These are phyloP conservation scores for Teunomyces atbi DNA, from an alignment of 805 yeast species.

Conservation along the genomic window DNA sequence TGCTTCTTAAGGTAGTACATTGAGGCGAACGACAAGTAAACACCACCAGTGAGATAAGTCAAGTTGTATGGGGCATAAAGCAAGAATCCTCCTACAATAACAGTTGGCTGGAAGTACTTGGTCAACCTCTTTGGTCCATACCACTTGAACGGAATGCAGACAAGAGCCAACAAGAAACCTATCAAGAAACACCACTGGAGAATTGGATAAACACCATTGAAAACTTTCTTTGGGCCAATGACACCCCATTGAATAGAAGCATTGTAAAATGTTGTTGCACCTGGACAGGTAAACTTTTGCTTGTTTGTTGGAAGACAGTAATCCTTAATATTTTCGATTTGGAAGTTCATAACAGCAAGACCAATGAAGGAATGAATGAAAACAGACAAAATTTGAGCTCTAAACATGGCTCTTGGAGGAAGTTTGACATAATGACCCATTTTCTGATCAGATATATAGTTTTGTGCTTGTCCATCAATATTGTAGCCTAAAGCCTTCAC, in stretches of 20 bases:
- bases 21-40: conserved; percentile 24
- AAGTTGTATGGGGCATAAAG: conserved; percentile 34
- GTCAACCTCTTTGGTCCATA: conserved; percentile 16
- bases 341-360: conserved; percentile 23
- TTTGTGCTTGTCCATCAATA: conserved; percentile 56
- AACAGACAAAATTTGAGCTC: conserved; percentile 28
- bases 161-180: conserved; percentile 28
- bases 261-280: conserved; percentile 40
- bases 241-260: conserved; percentile 66
- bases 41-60: conserved; percentile 28
- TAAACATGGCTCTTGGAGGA: conserved; percentile 62
- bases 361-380: conserved; percentile 22
- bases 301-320: conserved; percentile 19
- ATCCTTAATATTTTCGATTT: conserved; percentile 15
- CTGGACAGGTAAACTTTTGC: conserved; percentile 32
- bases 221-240: conserved; percentile 38
- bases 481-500: conserved; percentile 61
- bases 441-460: conserved; percentile 56
- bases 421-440: conserved; percentile 64
- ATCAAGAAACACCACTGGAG: conserved; percentile 35
- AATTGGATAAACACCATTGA: conserved; percentile 32
- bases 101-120: conserved; percentile 33
- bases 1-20: conserved; percentile 29
- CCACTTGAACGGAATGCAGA: conserved; percentile 15
- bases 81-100: conserved; percentile 32